Percentiles rank a stretch among this genome's conserved stretches.
Evolutionary conservation across 371 early-diverging fungal genomes (phyloP).

Genomic region (Circinella minor): DNA sequence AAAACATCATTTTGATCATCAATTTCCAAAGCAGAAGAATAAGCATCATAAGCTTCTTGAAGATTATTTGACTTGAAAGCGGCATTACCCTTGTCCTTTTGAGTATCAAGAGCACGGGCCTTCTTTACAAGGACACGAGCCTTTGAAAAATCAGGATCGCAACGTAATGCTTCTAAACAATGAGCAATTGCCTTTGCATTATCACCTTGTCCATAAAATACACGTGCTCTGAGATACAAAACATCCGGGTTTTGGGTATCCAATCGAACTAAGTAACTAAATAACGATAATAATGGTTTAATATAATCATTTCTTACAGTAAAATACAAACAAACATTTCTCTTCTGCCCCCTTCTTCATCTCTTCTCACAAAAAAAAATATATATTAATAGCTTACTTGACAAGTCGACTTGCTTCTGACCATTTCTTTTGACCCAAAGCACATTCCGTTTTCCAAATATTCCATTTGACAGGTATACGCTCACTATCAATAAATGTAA

Average conservation of each 20-base stretch:
- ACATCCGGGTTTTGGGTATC: constrained; percentile 81
- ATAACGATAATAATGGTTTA: neutral
- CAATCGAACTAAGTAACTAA: constrained; percentile 58
- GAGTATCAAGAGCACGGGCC: constrained; percentile 63
- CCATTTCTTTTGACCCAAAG: constrained; percentile 70
- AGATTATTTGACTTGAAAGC: constrained; percentile 68
- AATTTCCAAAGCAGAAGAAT: constrained; percentile 71
- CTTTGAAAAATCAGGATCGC: constrained; percentile 79
- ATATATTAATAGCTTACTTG: constrained; percentile 30
- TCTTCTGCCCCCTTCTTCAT: too few relatives aligned
- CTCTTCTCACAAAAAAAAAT: neutral
- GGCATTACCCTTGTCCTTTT: constrained; percentile 79
- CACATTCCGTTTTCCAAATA: constrained; percentile 72
- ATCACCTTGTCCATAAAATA: constrained; percentile 77
- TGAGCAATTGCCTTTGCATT: constrained; percentile 63
- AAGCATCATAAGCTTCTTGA: constrained; percentile 72
- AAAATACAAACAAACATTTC: too few relatives aligned
- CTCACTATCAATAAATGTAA: constrained; percentile 60
- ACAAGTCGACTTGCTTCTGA: constrained; percentile 72
- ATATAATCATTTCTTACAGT: too few relatives aligned
- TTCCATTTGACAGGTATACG: constrained; percentile 71
- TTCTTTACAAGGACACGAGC: constrained; percentile 71
- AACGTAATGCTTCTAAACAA: constrained; percentile 73
- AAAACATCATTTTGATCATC: constrained; percentile 72
- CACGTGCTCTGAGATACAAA: constrained; percentile 70